Conservation (phyloP, 495 filamentous ascomycete genomes). For the Daldinia vernicosa region DNA sequence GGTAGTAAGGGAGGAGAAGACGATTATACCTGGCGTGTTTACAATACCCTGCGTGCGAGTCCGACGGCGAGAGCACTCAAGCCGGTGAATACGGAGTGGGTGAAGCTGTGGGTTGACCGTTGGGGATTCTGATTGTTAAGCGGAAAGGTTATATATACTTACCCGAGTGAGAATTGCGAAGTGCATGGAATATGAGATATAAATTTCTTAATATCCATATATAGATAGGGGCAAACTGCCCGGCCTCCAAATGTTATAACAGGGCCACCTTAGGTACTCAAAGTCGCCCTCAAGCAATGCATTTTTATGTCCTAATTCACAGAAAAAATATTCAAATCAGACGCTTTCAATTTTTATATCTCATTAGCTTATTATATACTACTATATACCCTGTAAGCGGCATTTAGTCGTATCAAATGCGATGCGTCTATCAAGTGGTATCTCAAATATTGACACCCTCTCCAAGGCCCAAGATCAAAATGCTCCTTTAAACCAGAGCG, state of each 20-base stretch:
- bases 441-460: conserved; percentile 19
- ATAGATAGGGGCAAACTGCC: no score
- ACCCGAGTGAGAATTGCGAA: background rate
- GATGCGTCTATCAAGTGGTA: conserved; percentile 11
- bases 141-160: background rate
- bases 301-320: background rate
- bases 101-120: conserved; percentile 42
- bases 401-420: background rate
- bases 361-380: conserved; percentile 22
- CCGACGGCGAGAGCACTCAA: conserved; percentile 35
- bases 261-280: no score
- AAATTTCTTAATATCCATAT: no score
- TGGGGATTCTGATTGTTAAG: conserved; percentile 33
- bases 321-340: background rate
- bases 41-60: conserved; percentile 39
- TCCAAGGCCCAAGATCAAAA: conserved; percentile 1
- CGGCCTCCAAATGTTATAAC: no score
- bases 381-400: conserved; percentile 18
- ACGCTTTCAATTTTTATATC: background rate
- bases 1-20: conserved; percentile 13
- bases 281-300: no score
- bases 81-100: conserved; percentile 39
- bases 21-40: conserved; percentile 24
- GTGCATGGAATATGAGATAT: no score
- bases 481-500: conserved; percentile 1